Percentiles rank a stretch among this genome's conserved stretches.
These are phyloP conservation scores for Diaporthe sp. DNA, from an alignment of 2,329 filamentous ascomycete species.

Conservation along the genomic window DNA sequence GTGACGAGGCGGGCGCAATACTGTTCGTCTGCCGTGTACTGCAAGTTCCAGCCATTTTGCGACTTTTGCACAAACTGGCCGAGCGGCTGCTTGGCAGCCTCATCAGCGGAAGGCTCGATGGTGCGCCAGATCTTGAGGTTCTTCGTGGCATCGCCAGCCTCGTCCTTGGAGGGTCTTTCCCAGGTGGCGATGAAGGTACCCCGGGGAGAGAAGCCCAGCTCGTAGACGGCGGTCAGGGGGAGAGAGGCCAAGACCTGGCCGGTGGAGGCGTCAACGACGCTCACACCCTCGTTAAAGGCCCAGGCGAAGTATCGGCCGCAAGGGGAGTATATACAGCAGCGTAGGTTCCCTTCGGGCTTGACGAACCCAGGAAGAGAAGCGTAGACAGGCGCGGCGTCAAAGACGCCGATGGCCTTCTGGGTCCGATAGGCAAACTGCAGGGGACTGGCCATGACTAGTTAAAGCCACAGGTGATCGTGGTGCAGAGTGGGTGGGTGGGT, in stretches of 20 bases:
- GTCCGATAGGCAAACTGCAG: slow-evolving; percentile 98
- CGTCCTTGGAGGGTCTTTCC: slow-evolving; percentile 94
- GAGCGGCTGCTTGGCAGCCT: slow-evolving; percentile 76
- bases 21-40: slow-evolving; percentile 94
- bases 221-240: slow-evolving; percentile 86
- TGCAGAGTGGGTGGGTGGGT: slow-evolving; percentile 38
- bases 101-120: slow-evolving; percentile 73
- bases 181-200: slow-evolving; percentile 96
- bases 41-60: slow-evolving; percentile 95
- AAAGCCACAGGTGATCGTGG: slow-evolving; percentile 77
- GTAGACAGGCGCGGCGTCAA: slow-evolving; percentile 90
- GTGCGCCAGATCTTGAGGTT: slow-evolving; percentile 98
- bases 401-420: slow-evolving; percentile 93
- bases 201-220: slow-evolving; percentile 91
- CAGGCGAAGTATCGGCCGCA: slow-evolving; percentile 97
- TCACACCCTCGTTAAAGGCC: slow-evolving; percentile 89
- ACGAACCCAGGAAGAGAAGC: slow-evolving; percentile 83
- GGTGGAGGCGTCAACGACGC: slow-evolving; percentile 82
- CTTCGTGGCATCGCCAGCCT: slow-evolving; percentile 91
- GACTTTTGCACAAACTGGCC: slow-evolving; percentile 96
- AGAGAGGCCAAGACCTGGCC: slow-evolving; percentile 81
- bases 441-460: slow-evolving; percentile 91
- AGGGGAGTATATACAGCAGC: slow-evolving; percentile 94
- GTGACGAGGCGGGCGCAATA: slow-evolving; percentile 94
- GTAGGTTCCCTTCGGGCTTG: slow-evolving; percentile 91